Evolutionary conservation across 2,329 filamentous ascomycete genomes (phyloP), one percentile per base, ranked within the genome.

Genomic region (Orbilia quercus): DNA sequence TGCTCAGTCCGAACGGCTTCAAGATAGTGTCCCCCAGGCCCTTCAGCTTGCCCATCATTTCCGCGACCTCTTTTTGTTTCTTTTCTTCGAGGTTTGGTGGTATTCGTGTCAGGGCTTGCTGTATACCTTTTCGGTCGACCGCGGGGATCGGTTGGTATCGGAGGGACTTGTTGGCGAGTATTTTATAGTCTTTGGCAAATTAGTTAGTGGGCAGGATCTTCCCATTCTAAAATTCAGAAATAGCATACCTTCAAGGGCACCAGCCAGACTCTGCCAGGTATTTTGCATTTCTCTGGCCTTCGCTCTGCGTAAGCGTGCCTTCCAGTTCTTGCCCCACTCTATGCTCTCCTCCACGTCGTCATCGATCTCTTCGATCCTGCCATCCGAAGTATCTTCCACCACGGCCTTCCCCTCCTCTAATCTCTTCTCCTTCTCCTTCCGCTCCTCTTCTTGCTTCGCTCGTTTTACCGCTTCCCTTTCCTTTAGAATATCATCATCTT

Each of bases 31-130:
- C 96, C 0, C 95, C 95, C 72, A 99, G 83, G 77, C 90, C 88
- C 80, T 96, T 97, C 77, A 99, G 82, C 82, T 98, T 97, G 16
- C 90, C 91, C 92, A 96, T 96, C 92, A 98, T 97, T 82, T 99
- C 94, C 1, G 86, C 89, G 86, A 95, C 91, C 81, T 99, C 95
- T 77, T 85, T 86, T 79, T 96, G 90, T 81, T 92, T 91, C 0
- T 93, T 92, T 16, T 86, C 86, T 75, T 94, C 91, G 54, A 92
- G 85, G 74, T 85, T 84, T 0, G 85, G 82, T 1, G 91, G 91
- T 40, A 98, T 81, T 60, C 20, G 45, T 4, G 40, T 40, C n/a
- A 74, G 34, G 4, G 70, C 70, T 11, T 55, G 44, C 28, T 64
- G 55, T 12, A 74, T 69, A 2, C 38, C 20, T 45, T 74, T 74